A percentile compares a stretch with the other conserved stretches of the same genome.
phyloP scores from a whole-genome alignment of 2,329 filamentous ascomycete genomes.

The Tolypocladium inflatum region DNA sequence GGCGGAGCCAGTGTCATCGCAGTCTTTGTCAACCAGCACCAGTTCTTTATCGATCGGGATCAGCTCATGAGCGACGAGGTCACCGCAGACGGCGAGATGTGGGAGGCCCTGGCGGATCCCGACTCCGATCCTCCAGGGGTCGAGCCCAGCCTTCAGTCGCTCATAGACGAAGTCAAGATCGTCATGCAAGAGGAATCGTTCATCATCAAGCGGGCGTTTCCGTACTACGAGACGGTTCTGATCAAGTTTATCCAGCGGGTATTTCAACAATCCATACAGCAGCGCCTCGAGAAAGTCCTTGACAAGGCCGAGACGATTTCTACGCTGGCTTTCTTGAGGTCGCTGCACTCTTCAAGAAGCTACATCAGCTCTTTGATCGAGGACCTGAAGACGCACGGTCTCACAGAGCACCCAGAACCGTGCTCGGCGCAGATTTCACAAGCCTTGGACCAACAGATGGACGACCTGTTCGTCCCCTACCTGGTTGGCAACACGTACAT shows the following conservation, averaged over 20 bases:
- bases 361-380: slow-evolving; percentile 86
- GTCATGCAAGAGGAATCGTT: slow-evolving; percentile 96
- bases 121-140: slow-evolving; percentile 87
- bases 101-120: slow-evolving; percentile 90
- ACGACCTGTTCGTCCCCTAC: slow-evolving; percentile 68
- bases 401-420: slow-evolving; percentile 91
- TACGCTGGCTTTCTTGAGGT: slow-evolving; percentile 81
- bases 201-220: slow-evolving; percentile 93
- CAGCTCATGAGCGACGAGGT: slow-evolving; percentile 87
- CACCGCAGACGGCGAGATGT: slow-evolving; percentile 62
- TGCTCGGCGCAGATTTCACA: slow-evolving; percentile 76
- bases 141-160: slow-evolving; percentile 81
- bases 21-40: slow-evolving; percentile 95
- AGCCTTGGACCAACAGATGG: slow-evolving; percentile 64
- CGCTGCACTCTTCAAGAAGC: slow-evolving; percentile 78
- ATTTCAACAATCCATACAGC: slow-evolving; percentile 97
- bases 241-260: slow-evolving; percentile 89
- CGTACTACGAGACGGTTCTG: slow-evolving; percentile 89
- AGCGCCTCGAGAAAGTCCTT: slow-evolving; percentile 87
- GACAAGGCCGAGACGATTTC: slow-evolving; percentile 92
- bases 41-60: slow-evolving; percentile 96
- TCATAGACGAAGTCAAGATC: slow-evolving; percentile 89
- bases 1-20: slow-evolving; percentile 92
- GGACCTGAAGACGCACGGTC: slow-evolving; percentile 84
- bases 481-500: slow-evolving; percentile 62